phyloP scores from a whole-genome alignment of 2,329 filamentous ascomycete species.

The Hirsutella rhossiliensis region DNA sequence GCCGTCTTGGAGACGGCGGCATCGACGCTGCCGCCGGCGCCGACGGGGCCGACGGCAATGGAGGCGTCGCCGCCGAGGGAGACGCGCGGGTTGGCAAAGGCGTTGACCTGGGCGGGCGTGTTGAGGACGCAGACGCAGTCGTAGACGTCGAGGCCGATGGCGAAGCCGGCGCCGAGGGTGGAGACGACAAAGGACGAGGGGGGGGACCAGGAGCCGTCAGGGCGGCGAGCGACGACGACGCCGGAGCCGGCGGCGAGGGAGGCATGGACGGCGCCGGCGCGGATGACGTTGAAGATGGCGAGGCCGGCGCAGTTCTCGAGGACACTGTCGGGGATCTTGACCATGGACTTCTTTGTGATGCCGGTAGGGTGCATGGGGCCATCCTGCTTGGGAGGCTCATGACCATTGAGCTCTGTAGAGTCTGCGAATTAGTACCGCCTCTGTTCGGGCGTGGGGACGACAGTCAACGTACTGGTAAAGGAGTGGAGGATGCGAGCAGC shows the following conservation, averaged over 20 bases:
- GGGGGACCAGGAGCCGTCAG: constrained; percentile 55
- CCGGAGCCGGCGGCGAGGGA: constrained; percentile 49
- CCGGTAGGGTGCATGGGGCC: constrained; percentile 19
- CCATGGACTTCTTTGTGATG: constrained; percentile 11
- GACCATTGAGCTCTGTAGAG: constrained; percentile 9
- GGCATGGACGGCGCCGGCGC: constrained; percentile 41
- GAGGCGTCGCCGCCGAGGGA: constrained; percentile 61
- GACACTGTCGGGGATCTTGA: constrained; percentile 27
- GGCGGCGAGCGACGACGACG: constrained; percentile 42
- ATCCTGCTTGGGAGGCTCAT: constrained; percentile 8
- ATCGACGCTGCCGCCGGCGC: constrained; percentile 49
- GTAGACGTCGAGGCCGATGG: constrained; percentile 64
- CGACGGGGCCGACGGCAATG: constrained; percentile 44
- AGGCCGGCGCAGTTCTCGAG: constrained; percentile 45
- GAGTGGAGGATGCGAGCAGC: constrained; percentile 61
- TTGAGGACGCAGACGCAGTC: constrained; percentile 69
- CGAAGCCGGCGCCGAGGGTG: constrained; percentile 57
- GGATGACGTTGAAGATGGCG: constrained; percentile 52
- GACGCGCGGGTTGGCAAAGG: constrained; percentile 53
- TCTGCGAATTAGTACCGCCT: neutral
- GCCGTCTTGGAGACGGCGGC: constrained; percentile 16
- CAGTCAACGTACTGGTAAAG: constrained; percentile 45
- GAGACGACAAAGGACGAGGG: constrained; percentile 62
- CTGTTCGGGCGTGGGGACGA: neutral
- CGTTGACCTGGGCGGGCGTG: constrained; percentile 51